Evolutionary conservation across 2,329 filamentous ascomycete species (phyloP), one percentile per base, ranked within the genome.

Genomic region (Diplodia seriata): DNA sequence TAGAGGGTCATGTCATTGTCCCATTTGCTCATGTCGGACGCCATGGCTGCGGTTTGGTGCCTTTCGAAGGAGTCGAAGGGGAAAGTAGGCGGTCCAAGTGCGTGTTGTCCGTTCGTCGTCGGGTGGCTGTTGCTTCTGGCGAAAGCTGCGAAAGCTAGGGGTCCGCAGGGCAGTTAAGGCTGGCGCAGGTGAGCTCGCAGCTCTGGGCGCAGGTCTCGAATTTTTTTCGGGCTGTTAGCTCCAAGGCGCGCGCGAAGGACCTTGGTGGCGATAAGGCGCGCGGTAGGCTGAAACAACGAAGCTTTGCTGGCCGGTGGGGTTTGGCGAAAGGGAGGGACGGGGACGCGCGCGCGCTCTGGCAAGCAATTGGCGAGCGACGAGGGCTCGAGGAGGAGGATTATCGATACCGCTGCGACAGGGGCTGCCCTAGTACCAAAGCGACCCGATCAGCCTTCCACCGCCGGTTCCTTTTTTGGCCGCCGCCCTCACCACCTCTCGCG

Each of bases 1-100:
- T 95, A 99, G 70, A 99, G 89, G 15, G 79, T 79, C 3, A 79
- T 79, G 71, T 83, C 82, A 68, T 78, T 79, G 69, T 84, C 81
- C 71, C 80, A 82, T 69, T 77, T 75, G 67, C 74, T 75, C 70
- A 84, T 78, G 67, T 83, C 81, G 49, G 73, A 68, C 75, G 78
- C 79, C 70, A 62, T 70, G 71, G 68, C 26, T 63, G 59, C 31
- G 62, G 54, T 63, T 20, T 33, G 43, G 57, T 3, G 40, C 38
- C 18, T 29, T 61, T 15, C 38, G 26, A 7, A 33, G 54, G 29
- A 20, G 26, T 12, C 6, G 53, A 33, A 36, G 18, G 29, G 29
- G 53, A n/a, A 47, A 47, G 11, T 40, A 49, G 18, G 11, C 40
- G 47, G 57, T 33, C 14, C 23, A 36, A 56, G 54, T 20, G 31